Base-by-base conservation (phyloP, 805 yeast genomes). In the Komagataella pastoris region DNA sequence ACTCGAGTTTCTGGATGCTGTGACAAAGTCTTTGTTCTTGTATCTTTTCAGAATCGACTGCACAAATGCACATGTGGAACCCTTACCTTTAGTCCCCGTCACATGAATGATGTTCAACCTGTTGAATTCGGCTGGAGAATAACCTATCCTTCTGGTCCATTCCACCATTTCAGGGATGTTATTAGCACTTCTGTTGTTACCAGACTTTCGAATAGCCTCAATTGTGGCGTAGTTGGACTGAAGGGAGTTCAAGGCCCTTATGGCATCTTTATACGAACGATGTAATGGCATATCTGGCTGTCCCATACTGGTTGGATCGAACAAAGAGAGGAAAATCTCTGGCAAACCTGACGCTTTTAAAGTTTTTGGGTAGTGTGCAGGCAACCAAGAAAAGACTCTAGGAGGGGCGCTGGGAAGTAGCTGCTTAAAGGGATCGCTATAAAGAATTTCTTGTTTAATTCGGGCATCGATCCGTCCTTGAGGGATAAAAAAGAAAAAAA, bases 81-180 rank as follows among this genome's bases (percentile, higher is more conserved):
- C 99, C 68, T 93, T 93, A 12, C 99, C 99, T 65, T 93, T 93
- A 1, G 99, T 93, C 18, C 99, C 99, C 0, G 99, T 90, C 44
- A 95, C 84, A 62, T 93, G 99, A 46, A 93, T 76, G 2, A 89
- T 75, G 58, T 90, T 90, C 58, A 93, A 65, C 54, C 67, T 74
- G 67, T 90, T 79, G 62, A 88, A 80, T 55, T 86, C 95, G 3
- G 68, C 58, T 1, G 86, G 80, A 36, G 66, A 59, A 58, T 84
- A 83, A 0, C 91, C 95, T 8, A 81, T 73, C 54, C 91, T 70
- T 51, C 85, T 70, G 3, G 81, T 70, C 88, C 89, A 86, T 61
- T 85, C 93, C 30, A 75, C 65, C 85, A 93, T 93, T 64, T 93
- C 97, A 19, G 85, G 84, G 49, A 91, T 79, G 24, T 90, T 79